Evolutionary conservation across 108 stramenopile species (phyloP).

Genomic region (Skeletonema tropicum): DNA sequence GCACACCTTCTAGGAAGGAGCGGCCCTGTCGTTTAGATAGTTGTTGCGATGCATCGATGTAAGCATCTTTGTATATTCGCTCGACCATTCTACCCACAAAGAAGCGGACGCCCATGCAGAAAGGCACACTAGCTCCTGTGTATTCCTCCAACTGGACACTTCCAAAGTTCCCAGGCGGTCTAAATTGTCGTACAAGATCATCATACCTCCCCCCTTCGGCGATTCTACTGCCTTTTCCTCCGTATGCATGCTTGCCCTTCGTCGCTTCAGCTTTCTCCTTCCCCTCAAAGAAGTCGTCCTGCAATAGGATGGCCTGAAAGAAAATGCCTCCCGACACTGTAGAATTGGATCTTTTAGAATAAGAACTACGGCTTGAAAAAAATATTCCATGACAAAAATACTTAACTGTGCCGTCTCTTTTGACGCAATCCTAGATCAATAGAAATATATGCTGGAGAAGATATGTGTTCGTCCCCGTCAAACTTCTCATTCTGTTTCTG

Average conservation of each 20-base stretch:
- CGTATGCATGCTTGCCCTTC: slow-evolving; percentile 27
- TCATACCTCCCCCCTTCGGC: slow-evolving; percentile 82
- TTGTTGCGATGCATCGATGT: slow-evolving; percentile 10
- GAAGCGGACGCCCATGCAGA: slow-evolving; percentile 67
- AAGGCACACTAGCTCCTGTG: slow-evolving; percentile 71
- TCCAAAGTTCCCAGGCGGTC: slow-evolving; percentile 84
- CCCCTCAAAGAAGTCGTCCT: slow-evolving; percentile 57
- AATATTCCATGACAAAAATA: neutral
- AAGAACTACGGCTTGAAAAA: neutral
- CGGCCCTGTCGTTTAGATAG: slow-evolving; percentile 24
- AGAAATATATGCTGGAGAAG: slow-evolving; percentile 65
- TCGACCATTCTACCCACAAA: slow-evolving; percentile 70
- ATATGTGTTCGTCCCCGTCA: slow-evolving; percentile 11
- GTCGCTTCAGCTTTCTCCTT: slow-evolving; percentile 25
- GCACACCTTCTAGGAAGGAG: slow-evolving; percentile 42
- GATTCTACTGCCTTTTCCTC: slow-evolving; percentile 61
- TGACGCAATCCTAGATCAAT: slow-evolving; percentile 80
- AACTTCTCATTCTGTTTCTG: slow-evolving; percentile 7
- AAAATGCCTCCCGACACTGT: slow-evolving; percentile 53
- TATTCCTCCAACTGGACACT: slow-evolving; percentile 51
- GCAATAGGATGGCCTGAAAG: slow-evolving; percentile 74
- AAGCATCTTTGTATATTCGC: slow-evolving; percentile 54
- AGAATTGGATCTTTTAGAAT: neutral
- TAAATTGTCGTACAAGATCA: slow-evolving; percentile 58
- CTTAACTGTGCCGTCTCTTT: slow-evolving; percentile 54